Evolutionary conservation across 108 stramenopile genomes (phyloP).

Genomic region (Parmales sp.): DNA sequence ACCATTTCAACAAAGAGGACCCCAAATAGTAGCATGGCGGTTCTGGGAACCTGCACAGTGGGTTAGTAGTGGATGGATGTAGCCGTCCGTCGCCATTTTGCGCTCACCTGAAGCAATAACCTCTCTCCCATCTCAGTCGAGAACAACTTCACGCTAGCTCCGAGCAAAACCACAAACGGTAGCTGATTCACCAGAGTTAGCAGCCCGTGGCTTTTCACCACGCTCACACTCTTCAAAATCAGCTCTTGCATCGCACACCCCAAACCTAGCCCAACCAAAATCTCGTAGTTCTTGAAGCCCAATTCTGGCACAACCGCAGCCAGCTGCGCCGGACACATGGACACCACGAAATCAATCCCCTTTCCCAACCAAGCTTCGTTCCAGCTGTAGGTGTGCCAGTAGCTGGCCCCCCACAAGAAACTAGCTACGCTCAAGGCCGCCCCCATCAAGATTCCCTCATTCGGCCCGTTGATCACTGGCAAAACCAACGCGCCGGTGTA

Average conservation of each 20-base stretch:
- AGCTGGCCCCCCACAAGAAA: not conserved
- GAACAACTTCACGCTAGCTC: too few relatives aligned
- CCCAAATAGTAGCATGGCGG: constrained; percentile 44
- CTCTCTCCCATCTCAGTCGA: too few relatives aligned
- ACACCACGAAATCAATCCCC: not conserved
- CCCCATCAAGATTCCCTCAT: constrained; percentile 58
- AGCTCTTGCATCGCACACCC: not conserved
- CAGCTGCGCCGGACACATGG: not conserved
- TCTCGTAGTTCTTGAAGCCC: constrained; percentile 1
- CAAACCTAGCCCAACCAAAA: not conserved
- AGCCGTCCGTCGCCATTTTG: too few relatives aligned
- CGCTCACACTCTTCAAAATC: not conserved
- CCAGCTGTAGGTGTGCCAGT: not conserved
- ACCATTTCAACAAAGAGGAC: constrained; percentile 62
- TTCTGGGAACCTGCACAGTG: constrained; percentile 43
- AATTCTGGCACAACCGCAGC: not conserved
- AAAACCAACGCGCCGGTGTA: constrained; percentile 62
- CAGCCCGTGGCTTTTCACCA: not conserved
- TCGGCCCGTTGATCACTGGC: constrained; percentile 73
- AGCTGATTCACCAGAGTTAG: not conserved
- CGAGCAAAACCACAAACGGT: not conserved
- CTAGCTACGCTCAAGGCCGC: constrained; percentile 12
- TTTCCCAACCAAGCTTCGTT: too few relatives aligned
- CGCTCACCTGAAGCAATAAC: too few relatives aligned
- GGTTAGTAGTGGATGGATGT: too few relatives aligned